Percentiles rank a stretch among this genome's conserved stretches.
phyloP scores from a whole-genome alignment of 2,329 filamentous ascomycete genomes.

The Mycogone perniciosa region DNA sequence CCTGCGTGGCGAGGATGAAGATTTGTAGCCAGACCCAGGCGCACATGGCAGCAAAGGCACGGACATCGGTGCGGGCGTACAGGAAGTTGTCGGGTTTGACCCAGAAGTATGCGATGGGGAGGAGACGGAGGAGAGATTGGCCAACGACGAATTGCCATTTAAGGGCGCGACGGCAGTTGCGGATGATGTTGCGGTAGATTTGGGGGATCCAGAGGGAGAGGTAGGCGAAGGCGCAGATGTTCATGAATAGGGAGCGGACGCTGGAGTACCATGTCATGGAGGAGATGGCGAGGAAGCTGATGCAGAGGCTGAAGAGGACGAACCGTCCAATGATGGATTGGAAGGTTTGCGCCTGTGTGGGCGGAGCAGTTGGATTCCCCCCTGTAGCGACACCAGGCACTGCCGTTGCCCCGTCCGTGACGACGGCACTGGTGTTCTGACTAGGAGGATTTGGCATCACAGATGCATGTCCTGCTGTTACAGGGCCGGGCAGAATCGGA shows the following conservation, averaged over 20 bases:
- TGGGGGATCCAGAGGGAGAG: conserved; percentile 91
- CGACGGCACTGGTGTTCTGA: conserved; percentile 57
- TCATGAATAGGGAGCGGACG: conserved; percentile 50
- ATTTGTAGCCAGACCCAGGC: conserved; percentile 88
- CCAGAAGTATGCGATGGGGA: conserved; percentile 84
- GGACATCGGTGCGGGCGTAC: conserved; percentile 63
- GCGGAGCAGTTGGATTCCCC: conserved; percentile 22
- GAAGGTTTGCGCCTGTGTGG: conserved; percentile 34
- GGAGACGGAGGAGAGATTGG: conserved; percentile 69
- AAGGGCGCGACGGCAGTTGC: conserved; percentile 88
- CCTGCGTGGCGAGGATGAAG: conserved; percentile 70
- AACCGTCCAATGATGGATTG: conserved; percentile 52
- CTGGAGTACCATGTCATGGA: conserved; percentile 55
- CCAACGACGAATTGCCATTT: conserved; percentile 85
- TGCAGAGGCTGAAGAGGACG: conserved; percentile 47
- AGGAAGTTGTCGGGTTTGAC: conserved; percentile 71
- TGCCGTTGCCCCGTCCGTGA: conserved; percentile 37
- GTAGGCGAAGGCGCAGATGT: conserved; percentile 64
- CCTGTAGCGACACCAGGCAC: conserved; percentile 23
- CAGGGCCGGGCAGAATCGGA: conserved; percentile 35
- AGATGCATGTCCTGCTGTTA: conserved; percentile 27
- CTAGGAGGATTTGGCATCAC: conserved; percentile 47
- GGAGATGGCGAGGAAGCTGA: conserved; percentile 54
- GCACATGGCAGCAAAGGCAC: conserved; percentile 52
- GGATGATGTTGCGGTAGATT: conserved; percentile 81